Percentiles rank a stretch among this genome's conserved stretches.
phyloP scores from a whole-genome alignment of 805 yeast species.

The Barnettozyma wickerhamii region DNA sequence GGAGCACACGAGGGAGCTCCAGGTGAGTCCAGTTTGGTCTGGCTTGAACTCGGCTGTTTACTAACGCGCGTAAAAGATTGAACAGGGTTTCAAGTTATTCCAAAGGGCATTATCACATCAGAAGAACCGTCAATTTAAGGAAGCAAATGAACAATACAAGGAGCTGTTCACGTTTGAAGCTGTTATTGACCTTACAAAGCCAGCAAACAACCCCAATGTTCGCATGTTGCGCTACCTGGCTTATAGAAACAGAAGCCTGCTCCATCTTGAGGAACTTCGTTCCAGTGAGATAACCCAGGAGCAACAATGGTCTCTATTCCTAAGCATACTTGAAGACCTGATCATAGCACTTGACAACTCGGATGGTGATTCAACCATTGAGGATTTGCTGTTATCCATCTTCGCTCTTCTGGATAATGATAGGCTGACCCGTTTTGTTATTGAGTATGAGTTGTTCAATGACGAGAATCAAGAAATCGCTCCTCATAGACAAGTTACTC shows the following conservation, averaged over 20 bases:
- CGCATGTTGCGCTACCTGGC: constrained; percentile 72
- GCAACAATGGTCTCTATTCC: constrained; percentile 11
- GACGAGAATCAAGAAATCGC: constrained; percentile 38
- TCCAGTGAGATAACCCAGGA: constrained; percentile 12
- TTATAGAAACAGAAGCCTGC: constrained; percentile 76
- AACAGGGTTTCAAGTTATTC: constrained; percentile 74
- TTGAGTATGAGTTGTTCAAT: constrained; percentile 55
- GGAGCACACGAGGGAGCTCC: constrained; percentile 88
- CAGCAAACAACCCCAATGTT: constrained; percentile 56
- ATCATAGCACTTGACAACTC: constrained; percentile 60
- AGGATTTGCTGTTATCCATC: constrained; percentile 46
- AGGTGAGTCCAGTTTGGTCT: constrained; percentile 32
- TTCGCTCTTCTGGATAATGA: constrained; percentile 44
- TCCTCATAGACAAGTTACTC: constrained; percentile 20
- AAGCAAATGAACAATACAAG: constrained; percentile 53
- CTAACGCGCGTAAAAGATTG: constrained; percentile 35
- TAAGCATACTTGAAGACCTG: constrained; percentile 52
- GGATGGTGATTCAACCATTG: constrained; percentile 58
- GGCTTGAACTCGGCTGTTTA: neutral
- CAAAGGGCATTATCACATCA: constrained; percentile 67
- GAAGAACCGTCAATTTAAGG: constrained; percentile 40
- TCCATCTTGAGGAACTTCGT: constrained; percentile 42
- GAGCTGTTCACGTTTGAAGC: constrained; percentile 68
- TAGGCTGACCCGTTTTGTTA: constrained; percentile 47
- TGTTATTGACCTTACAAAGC: constrained; percentile 41